phyloP scores from a whole-genome alignment of 2,329 filamentous ascomycete genomes.

The Lachnellula suecica region DNA sequence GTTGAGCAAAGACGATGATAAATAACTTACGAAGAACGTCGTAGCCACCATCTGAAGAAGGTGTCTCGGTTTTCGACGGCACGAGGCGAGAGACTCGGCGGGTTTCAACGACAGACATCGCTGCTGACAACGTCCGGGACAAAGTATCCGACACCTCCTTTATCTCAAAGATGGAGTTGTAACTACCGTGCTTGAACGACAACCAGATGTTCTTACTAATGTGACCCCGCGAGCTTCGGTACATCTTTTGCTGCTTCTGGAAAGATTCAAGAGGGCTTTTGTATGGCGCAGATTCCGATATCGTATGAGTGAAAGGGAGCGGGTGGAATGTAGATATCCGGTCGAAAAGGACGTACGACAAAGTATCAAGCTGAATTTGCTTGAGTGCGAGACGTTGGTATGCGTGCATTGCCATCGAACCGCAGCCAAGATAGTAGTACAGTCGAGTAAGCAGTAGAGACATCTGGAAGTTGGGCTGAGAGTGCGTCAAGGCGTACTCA shows the following conservation, averaged over 20 bases:
- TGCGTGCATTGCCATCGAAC: constrained; percentile 35
- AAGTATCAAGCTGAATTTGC: constrained; percentile 40
- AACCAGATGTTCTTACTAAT: constrained; percentile 30
- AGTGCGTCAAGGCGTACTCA: constrained; percentile 32
- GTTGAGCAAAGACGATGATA: not conserved
- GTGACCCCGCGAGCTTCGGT: constrained; percentile 22
- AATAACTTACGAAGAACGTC: constrained; percentile 29
- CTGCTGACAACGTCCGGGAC: constrained; percentile 22
- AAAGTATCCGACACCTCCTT: constrained; percentile 29
- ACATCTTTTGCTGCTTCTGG: constrained; percentile 29
- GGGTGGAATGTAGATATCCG: constrained; percentile 40
- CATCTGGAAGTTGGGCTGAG: constrained; percentile 39
- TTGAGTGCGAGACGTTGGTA: constrained; percentile 39
- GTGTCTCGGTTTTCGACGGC: constrained; percentile 11
- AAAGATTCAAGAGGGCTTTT: constrained; percentile 26
- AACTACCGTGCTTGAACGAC: constrained; percentile 33
- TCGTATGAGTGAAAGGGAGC: constrained; percentile 25
- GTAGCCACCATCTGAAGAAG: constrained; percentile 20
- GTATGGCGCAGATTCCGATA: constrained; percentile 15
- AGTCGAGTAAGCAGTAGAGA: constrained; percentile 37
- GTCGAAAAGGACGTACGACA: constrained; percentile 38
- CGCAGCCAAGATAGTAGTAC: constrained; percentile 37
- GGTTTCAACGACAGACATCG: constrained; percentile 29
- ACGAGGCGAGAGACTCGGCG: constrained; percentile 29
- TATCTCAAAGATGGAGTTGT: constrained; percentile 34